Base-by-base conservation (phyloP, 2,329 filamentous ascomycete genomes). In the Trichoderma sp. region DNA sequence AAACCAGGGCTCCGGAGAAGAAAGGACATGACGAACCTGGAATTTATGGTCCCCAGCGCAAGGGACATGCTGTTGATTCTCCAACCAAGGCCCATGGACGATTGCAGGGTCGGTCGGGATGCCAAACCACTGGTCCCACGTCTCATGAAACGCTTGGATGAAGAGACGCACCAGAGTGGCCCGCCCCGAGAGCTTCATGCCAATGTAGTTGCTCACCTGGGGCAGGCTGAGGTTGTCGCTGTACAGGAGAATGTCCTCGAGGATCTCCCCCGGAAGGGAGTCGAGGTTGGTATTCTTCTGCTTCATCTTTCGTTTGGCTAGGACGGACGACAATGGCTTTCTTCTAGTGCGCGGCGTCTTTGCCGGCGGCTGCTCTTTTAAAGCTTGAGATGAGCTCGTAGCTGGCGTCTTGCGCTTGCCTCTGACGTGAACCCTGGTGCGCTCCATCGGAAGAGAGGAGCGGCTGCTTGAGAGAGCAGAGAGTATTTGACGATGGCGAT, bases 211-310 rank as follows among this genome's bases (percentile, higher is more conserved):
- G 61, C 80, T 83, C 58, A 80, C 78, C 5, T 76, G 79, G 0
- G 84, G 80, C 1, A 88, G 77, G 60, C 81, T 78, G 56, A 84
- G 69, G 70, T 85, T 87, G 69, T 76, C 73, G 58, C 84, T 86
- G 63, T 83, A 75, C 70, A 84, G 74, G 65, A 87, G 82, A 57
- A 88, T 86, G 35, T 70, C 78, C 72, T 87, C 84, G 13, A 88
- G 79, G 27, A 88, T 77, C 73, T 88, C 86, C 7, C 81, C 73
- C 0, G 86, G 86, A 9, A 88, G 75, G 34, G 72, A 72, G 59
- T 80, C 75, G 25, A 80, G 71, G 12, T n/a, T n/a, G n/a, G 54
- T 73, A 4, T 72, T 63, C 17, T 75, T 74, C 29, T 65, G 71
- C 25, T 74, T 74, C 13, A 70, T 66, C 15, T 73, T 67, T 52